phyloP scores from a whole-genome alignment of 2,329 filamentous ascomycete genomes.

The Monilinia aucupariae region DNA sequence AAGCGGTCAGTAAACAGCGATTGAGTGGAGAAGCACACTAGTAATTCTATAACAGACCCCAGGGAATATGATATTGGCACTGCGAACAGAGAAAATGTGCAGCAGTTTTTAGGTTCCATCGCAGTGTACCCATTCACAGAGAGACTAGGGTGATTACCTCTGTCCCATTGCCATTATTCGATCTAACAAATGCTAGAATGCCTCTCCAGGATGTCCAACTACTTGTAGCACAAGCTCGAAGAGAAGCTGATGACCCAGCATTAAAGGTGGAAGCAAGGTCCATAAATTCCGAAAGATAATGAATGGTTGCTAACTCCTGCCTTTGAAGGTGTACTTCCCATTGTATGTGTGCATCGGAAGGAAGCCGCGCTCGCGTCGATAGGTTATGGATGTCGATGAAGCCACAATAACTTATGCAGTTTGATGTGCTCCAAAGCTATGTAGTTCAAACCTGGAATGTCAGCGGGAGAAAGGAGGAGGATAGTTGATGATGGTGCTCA shows the following conservation, averaged over 20 bases:
- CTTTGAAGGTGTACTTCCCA: slow-evolving; percentile 51
- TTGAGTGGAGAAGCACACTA: not conserved
- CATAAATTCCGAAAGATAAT: not conserved
- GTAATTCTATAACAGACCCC: slow-evolving; percentile 38
- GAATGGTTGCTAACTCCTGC: slow-evolving; percentile 12
- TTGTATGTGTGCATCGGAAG: slow-evolving; percentile 60
- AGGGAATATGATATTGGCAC: slow-evolving; percentile 49
- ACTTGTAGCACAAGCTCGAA: slow-evolving; percentile 50
- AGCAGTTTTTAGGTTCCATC: slow-evolving; percentile 49
- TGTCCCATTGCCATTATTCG: slow-evolving; percentile 2
- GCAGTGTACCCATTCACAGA: slow-evolving; percentile 51
- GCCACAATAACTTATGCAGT: not conserved
- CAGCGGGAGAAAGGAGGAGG: not conserved
- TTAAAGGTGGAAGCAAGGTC: slow-evolving; percentile 46
- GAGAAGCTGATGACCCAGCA: slow-evolving; percentile 47
- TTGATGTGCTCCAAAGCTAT: not conserved
- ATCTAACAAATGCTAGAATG: slow-evolving; percentile 42
- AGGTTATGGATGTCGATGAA: not conserved
- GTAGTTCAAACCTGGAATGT: not conserved
- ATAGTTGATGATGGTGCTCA: not conserved
- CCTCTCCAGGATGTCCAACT: slow-evolving; percentile 51
- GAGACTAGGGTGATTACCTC: slow-evolving; percentile 24
- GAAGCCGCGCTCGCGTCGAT: slow-evolving; percentile 42
- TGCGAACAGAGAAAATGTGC: slow-evolving; percentile 50
- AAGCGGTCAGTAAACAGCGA: slow-evolving; percentile 46